A percentile compares a stretch with the other conserved stretches of the same genome.
These are phyloP conservation scores for Pseudonitzschia pungens DNA, from an alignment of 108 stramenopile species.

Conservation along the genomic window DNA sequence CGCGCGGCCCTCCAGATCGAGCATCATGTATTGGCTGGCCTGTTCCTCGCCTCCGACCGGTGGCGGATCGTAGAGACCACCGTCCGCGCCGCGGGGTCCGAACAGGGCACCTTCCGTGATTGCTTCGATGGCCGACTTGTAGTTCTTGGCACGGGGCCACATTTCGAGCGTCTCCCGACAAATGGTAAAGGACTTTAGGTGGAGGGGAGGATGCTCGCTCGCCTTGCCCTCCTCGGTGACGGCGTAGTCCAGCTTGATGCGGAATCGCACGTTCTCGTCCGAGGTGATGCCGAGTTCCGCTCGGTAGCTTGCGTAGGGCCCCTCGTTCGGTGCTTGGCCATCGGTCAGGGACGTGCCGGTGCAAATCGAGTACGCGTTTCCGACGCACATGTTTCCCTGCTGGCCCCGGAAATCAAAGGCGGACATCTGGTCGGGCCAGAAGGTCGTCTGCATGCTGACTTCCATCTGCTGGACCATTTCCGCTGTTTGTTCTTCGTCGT, in stretches of 20 bases:
- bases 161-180: slow-evolving; percentile 77
- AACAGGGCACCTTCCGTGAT: slow-evolving; percentile 47
- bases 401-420: slow-evolving; percentile 79
- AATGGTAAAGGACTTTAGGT: slow-evolving; percentile 71
- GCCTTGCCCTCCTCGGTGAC: slow-evolving; percentile 18
- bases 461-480: slow-evolving; percentile 30
- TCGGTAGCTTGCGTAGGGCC: slow-evolving; percentile 74
- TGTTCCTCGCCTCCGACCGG: slow-evolving; percentile 72
- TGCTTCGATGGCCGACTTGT: slow-evolving; percentile 32
- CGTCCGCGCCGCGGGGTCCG: slow-evolving; percentile 76
- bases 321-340: slow-evolving; percentile 41
- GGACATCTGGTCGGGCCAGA: slow-evolving; percentile 55
- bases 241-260: slow-evolving; percentile 79
- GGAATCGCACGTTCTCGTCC: slow-evolving; percentile 62
- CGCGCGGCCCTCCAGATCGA: slow-evolving; percentile 84
- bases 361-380: slow-evolving; percentile 79
- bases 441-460: slow-evolving; percentile 31
- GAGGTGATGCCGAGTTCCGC: slow-evolving; percentile 73
- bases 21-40: slow-evolving; percentile 63
- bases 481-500: slow-evolving; percentile 1
- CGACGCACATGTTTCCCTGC: slow-evolving; percentile 87
- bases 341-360: slow-evolving; percentile 44
- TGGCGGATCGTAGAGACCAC: slow-evolving; percentile 87
- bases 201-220: slow-evolving; percentile 54
- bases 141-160: slow-evolving; percentile 56